Conservation (phyloP, 768 basidiomycete species). For the Termitomyces sp. region DNA sequence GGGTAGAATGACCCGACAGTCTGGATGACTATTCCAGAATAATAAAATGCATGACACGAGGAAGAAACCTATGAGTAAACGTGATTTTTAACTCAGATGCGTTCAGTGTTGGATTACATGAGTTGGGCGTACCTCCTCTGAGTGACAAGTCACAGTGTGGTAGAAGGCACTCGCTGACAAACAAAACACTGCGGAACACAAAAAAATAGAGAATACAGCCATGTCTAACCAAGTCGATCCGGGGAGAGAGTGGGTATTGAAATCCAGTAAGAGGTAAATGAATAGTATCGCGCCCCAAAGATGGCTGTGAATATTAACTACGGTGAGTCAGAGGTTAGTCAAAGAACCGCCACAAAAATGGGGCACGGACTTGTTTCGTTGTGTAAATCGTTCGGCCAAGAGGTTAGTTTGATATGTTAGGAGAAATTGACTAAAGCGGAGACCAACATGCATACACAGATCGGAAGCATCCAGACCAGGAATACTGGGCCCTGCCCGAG, state of each 20-base stretch:
- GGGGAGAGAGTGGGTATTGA: slow-evolving; percentile 52
- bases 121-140: slow-evolving; percentile 49
- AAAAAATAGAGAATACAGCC: slow-evolving; percentile 61
- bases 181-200: slow-evolving; percentile 72
- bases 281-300: slow-evolving; percentile 69
- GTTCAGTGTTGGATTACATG: slow-evolving; percentile 8
- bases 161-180: slow-evolving; percentile 68
- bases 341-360: slow-evolving; percentile 13
- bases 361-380: slow-evolving; percentile 63
- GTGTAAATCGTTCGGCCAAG: slow-evolving; percentile 55
- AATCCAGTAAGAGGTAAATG: slow-evolving; percentile 50
- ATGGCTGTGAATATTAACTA: slow-evolving; percentile 88
- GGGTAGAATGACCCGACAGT: slow-evolving; percentile 81
- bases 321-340: slow-evolving; percentile 5
- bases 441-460: slow-evolving; percentile 70
- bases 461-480: slow-evolving; percentile 58
- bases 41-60: slow-evolving; percentile 67
- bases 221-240: slow-evolving; percentile 61
- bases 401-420: slow-evolving; percentile 12
- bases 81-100: slow-evolving; percentile 5
- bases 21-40: slow-evolving; percentile 78
- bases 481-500: slow-evolving; percentile 50
- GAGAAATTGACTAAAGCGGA: slow-evolving; percentile 14
- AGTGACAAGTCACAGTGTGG: slow-evolving; percentile 76
- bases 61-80: slow-evolving; percentile 47